A percentile compares a stretch with the other conserved stretches of the same genome.
These are phyloP conservation scores for Chaetomiaceae sp. DNA, from an alignment of 2,329 filamentous ascomycete species.

Conservation along the genomic window DNA sequence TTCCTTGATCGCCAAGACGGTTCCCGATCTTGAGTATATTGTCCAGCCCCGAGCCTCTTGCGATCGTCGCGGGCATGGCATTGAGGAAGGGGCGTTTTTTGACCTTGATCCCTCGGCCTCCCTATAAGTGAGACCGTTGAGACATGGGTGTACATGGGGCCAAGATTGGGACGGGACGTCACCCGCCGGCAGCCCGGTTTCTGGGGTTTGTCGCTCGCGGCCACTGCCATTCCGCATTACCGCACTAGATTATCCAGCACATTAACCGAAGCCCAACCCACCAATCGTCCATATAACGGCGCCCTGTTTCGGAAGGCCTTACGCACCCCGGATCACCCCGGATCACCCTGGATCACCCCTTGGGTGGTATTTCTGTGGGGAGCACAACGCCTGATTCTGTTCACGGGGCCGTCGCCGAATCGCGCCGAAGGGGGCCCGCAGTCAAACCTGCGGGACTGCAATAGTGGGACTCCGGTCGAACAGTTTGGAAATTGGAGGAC, in stretches of 20 bases:
- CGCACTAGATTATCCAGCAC: conserved; percentile 19
- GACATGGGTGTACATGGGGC: too few relatives aligned
- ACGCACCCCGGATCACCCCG: conserved; percentile 13
- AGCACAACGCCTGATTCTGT: conserved; percentile 8
- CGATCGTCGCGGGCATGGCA: too few relatives aligned
- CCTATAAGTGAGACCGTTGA: not conserved
- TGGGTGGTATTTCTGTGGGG: conserved; percentile 19
- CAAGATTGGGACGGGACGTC: conserved; percentile 18
- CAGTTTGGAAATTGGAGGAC: conserved; percentile 15
- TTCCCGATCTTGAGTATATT: too few relatives aligned
- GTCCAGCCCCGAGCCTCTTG: not conserved
- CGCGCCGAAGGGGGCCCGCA: not conserved
- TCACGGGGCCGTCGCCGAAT: conserved; percentile 15
- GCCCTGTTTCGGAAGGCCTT: conserved; percentile 17
- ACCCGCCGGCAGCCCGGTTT: conserved; percentile 20
- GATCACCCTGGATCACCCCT: conserved; percentile 13
- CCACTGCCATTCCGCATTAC: conserved; percentile 20
- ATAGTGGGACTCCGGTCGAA: not conserved
- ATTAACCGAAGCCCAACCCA: conserved; percentile 21
- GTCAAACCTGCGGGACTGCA: conserved; percentile 4
- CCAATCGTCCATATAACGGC: conserved; percentile 12
- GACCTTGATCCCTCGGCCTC: too few relatives aligned
- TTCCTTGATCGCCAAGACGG: too few relatives aligned
- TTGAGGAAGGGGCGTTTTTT: too few relatives aligned
- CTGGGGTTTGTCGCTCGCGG: conserved; percentile 15